Conservation (phyloP, 2,329 filamentous ascomycete genomes). For the Botrytis aclada region DNA sequence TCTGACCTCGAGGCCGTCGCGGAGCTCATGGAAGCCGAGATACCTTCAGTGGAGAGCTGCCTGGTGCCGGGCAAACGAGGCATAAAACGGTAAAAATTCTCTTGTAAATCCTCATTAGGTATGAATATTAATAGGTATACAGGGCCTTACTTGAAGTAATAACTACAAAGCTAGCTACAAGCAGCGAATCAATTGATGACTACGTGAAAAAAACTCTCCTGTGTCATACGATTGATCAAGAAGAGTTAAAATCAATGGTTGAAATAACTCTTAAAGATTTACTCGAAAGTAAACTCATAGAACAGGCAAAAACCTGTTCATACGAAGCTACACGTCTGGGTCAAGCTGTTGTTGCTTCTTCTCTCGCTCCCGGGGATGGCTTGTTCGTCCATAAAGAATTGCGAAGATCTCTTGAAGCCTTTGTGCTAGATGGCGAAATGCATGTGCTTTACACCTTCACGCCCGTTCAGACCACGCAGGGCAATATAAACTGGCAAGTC, state of each 20-base stretch:
- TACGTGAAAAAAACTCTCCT: constrained; percentile 68
- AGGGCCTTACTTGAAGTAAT: constrained; percentile 71
- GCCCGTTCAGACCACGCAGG: constrained; percentile 58
- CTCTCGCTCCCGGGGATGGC: constrained; percentile 71
- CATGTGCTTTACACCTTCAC: constrained; percentile 77
- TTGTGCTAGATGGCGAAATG: constrained; percentile 80
- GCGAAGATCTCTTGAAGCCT: constrained; percentile 62
- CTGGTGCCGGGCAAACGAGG: constrained; percentile 64
- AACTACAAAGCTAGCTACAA: constrained; percentile 64
- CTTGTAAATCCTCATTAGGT: background rate
- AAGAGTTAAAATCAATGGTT: constrained; percentile 52
- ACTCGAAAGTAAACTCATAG: constrained; percentile 53
- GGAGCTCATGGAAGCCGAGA: constrained; percentile 67
- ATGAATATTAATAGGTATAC: constrained; percentile 20
- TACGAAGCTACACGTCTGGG: constrained; percentile 65
- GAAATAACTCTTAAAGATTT: constrained; percentile 59
- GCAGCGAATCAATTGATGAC: constrained; percentile 60
- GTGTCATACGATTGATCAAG: constrained; percentile 52
- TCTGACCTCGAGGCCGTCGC: constrained; percentile 66
- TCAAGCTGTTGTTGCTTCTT: constrained; percentile 68
- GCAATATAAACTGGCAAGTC: constrained; percentile 66
- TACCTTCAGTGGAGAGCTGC: constrained; percentile 68
- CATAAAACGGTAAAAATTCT: constrained; percentile 55
- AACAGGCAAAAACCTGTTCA: constrained; percentile 46
- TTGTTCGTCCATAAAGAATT: constrained; percentile 70